Percentiles rank a stretch among this genome's conserved stretches.
Conservation (phyloP, 768 basidiomycete genomes). For the Lenzites betulinus region DNA sequence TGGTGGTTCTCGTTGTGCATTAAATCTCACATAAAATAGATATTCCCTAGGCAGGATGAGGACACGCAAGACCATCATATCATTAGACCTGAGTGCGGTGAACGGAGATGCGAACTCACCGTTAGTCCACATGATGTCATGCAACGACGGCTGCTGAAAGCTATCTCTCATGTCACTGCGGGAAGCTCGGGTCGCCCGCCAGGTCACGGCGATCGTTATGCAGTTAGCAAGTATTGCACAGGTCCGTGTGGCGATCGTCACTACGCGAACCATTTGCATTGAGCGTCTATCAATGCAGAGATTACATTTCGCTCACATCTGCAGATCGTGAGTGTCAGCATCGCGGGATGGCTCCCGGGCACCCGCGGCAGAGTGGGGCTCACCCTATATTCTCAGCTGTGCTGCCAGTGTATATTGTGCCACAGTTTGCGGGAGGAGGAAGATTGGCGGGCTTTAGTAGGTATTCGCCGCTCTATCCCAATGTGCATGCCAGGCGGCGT, state of each 20-base stretch:
- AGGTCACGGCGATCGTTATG: background rate
- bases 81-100: background rate
- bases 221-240: background rate
- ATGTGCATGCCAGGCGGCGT: too few species aligned
- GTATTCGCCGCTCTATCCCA: too few species aligned
- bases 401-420: too few species aligned
- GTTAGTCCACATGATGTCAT: background rate
- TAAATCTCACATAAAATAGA: background rate
- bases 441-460: too few species aligned
- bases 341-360: too few species aligned
- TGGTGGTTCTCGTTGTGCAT: background rate
- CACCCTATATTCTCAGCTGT: too few species aligned
- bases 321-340: too few species aligned
- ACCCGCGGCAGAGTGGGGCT: too few species aligned
- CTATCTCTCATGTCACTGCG: too few species aligned
- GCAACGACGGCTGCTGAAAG: background rate
- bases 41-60: background rate
- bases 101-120: background rate
- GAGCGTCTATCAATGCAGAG: too few species aligned
- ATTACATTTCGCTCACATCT: too few species aligned
- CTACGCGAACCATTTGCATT: background rate
- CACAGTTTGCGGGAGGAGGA: too few species aligned
- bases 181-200: background rate
- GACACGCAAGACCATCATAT: background rate
- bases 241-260: background rate